Percentiles rank a stretch among this genome's conserved stretches.
Conservation (phyloP, 129 eudicot species). For the Scalesia atractyloides region DNA sequence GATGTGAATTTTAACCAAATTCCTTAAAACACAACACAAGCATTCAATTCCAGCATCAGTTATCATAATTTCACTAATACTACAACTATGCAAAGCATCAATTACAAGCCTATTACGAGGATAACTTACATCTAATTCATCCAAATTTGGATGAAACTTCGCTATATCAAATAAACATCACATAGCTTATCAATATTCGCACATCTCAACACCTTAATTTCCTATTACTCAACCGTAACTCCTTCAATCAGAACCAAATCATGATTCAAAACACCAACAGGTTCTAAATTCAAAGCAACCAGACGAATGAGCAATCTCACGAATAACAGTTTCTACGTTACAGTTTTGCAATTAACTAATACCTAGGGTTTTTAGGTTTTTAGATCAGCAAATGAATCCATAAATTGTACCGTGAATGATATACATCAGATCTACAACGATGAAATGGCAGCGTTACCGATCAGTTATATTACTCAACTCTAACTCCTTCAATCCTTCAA, state of each 20-base stretch:
- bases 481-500: conserved; percentile 26
- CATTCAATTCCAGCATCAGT: conserved; percentile 53
- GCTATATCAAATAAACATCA: too few species aligned
- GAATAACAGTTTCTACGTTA: conserved; percentile 28
- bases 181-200: too few species aligned
- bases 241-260: conserved; percentile 33
- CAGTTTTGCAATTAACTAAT: conserved; percentile 21
- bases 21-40: conserved; percentile 38
- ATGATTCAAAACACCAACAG: conserved; percentile 44
- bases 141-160: too few species aligned
- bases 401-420: conserved; percentile 42
- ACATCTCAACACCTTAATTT: too few species aligned
- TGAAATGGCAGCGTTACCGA: conserved; percentile 37
- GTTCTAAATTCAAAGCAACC: conserved; percentile 30
- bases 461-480: conserved; percentile 45
- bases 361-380: conserved; percentile 45
- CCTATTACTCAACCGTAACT: conserved; percentile 33
- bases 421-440: conserved; percentile 33
- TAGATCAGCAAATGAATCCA: conserved; percentile 40
- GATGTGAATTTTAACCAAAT: conserved; percentile 39
- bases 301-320: conserved; percentile 31
- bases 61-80: conserved; percentile 26
- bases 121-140: too few species aligned
- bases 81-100: conserved; percentile 8
- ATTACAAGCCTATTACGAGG: too few species aligned